Evolutionary conservation across 106 monocot genomes (phyloP).

Genomic region (Dendrobium catenatum): DNA sequence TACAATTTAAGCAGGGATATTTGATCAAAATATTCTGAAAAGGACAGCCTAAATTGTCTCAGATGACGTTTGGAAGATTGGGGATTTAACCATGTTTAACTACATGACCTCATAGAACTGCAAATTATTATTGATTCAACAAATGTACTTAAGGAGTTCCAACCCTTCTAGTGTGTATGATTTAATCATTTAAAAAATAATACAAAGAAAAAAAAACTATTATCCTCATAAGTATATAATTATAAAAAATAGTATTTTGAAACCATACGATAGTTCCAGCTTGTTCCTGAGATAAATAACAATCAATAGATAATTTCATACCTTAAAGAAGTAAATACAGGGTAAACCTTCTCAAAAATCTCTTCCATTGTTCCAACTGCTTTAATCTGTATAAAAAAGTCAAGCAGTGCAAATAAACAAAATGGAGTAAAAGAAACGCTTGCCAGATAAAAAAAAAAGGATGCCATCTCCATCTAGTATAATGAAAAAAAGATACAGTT

Average conservation of each 20-base stretch:
- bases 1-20: too few relatives aligned
- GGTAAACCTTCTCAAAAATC: constrained; percentile 1
- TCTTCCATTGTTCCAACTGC: constrained; percentile 1
- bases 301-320: not conserved
- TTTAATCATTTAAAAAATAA: not conserved
- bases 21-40: too few relatives aligned
- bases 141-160: not conserved
- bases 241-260: too few relatives aligned
- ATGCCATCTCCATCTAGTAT: too few relatives aligned
- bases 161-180: not conserved
- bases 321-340: not conserved
- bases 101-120: not conserved
- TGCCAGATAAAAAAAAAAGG: not conserved
- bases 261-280: too few relatives aligned
- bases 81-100: not conserved
- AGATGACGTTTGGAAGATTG: too few relatives aligned
- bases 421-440: not conserved
- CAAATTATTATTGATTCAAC: not conserved
- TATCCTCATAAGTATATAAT: too few relatives aligned
- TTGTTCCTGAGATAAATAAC: too few relatives aligned
- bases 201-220: not conserved
- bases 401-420: not conserved
- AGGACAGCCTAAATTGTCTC: too few relatives aligned
- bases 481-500: not conserved
- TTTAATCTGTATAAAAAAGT: constrained; percentile 2